phyloP scores from a whole-genome alignment of 2,329 filamentous ascomycete species.

The Colletotrichum sp. region DNA sequence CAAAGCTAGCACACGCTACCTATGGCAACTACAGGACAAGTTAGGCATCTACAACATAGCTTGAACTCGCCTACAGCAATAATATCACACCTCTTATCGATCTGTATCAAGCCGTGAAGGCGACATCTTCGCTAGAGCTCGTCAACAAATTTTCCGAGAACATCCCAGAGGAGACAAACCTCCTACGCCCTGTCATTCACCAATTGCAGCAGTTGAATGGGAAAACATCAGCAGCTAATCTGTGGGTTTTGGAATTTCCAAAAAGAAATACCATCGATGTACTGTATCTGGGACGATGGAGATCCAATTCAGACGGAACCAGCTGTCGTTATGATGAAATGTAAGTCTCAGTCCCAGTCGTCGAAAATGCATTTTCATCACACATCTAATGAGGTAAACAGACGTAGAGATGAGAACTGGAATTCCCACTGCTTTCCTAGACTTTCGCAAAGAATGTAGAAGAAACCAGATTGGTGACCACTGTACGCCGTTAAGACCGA shows the following conservation, averaged over 20 bases:
- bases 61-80: neutral
- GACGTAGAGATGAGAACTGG: too few relatives aligned
- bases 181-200: neutral
- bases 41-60: neutral
- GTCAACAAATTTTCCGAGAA: accelerated
- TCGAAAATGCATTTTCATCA: too few relatives aligned
- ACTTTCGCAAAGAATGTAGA: neutral
- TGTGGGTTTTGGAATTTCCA: accelerated
- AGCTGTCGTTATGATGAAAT: too few relatives aligned
- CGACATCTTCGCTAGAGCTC: accelerated
- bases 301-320: too few relatives aligned
- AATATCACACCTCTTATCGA: accelerated
- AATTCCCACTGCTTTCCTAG: neutral
- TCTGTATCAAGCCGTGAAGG: neutral
- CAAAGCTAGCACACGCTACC: neutral
- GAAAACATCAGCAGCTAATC: accelerated
- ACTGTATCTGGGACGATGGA: too few relatives aligned
- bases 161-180: accelerated
- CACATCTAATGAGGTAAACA: too few relatives aligned
- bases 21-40: accelerated
- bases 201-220: neutral
- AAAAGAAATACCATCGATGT: neutral
- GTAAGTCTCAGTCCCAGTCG: too few relatives aligned
- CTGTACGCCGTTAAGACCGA: accelerated
- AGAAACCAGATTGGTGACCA: neutral